Conservation (phyloP, 768 basidiomycete species). For the Pleurotus giganteus region DNA sequence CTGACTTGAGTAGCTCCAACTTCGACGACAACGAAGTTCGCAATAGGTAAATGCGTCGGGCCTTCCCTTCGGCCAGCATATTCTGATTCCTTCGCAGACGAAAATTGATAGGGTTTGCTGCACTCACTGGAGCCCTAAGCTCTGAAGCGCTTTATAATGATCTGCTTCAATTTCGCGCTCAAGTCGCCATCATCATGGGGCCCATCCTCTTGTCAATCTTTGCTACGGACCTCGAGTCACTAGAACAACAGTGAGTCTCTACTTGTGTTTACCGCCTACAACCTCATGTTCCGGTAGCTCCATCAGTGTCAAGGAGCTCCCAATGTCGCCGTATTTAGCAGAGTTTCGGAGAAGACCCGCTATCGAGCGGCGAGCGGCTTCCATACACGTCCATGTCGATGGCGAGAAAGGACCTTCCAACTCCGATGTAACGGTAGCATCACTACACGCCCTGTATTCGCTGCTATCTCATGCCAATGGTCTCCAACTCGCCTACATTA, state of each 20-base stretch:
- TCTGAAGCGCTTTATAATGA: slow-evolving; percentile 84
- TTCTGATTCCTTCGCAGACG: slow-evolving; percentile 45
- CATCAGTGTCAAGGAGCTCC: slow-evolving; percentile 60
- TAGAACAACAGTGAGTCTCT: slow-evolving; percentile 63
- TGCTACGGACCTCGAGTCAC: slow-evolving; percentile 51
- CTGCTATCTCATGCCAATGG: slow-evolving; percentile 77
- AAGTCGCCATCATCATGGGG: slow-evolving; percentile 67
- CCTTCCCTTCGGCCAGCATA: not conserved
- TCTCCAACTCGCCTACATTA: slow-evolving; percentile 65
- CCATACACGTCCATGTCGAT: slow-evolving; percentile 85
- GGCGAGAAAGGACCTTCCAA: slow-evolving; percentile 82
- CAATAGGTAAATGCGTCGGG: slow-evolving; percentile 54
- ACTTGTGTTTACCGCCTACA: slow-evolving; percentile 22
- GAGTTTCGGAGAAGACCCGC: slow-evolving; percentile 83
- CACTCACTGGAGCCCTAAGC: slow-evolving; percentile 73
- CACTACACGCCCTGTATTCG: slow-evolving; percentile 67
- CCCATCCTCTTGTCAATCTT: slow-evolving; percentile 70
- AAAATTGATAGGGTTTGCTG: slow-evolving; percentile 82
- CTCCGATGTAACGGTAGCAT: slow-evolving; percentile 71
- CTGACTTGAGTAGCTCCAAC: slow-evolving; percentile 52
- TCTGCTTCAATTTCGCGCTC: slow-evolving; percentile 65
- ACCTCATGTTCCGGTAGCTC: slow-evolving; percentile 37
- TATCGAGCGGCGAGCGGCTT: slow-evolving; percentile 80
- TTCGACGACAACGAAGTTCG: slow-evolving; percentile 64
- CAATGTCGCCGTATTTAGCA: slow-evolving; percentile 74